Evolutionary conservation across 192 early-diverging fungal genomes (phyloP).

Genomic region (Oehlia diaphana): DNA sequence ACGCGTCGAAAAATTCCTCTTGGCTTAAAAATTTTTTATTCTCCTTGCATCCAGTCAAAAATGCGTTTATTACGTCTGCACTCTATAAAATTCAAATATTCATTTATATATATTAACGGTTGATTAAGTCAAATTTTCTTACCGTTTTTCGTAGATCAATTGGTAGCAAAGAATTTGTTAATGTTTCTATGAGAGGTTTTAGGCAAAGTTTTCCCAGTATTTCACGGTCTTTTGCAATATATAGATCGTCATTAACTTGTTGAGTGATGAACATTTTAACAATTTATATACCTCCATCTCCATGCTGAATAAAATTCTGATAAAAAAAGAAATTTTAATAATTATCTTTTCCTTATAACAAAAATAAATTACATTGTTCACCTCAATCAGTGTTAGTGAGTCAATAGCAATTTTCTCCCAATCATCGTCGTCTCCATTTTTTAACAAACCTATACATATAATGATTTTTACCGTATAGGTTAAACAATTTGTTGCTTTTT

Average conservation of each 20-base stretch:
- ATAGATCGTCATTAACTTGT: too few species aligned
- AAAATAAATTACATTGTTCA: background rate
- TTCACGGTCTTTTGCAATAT: background rate
- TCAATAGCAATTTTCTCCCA: slow-evolving; percentile 22
- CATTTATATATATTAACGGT: too few species aligned
- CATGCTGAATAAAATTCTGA: background rate
- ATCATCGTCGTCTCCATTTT: slow-evolving; percentile 3
- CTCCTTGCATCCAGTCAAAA: slow-evolving; percentile 28
- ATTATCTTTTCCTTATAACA: background rate
- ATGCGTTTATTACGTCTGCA: slow-evolving; percentile 11
- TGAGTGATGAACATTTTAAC: too few species aligned
- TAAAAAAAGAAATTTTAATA: background rate
- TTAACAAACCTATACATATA: background rate
- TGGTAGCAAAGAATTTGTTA: background rate
- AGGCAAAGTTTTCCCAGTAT: background rate
- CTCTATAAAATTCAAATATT: slow-evolving; percentile 2
- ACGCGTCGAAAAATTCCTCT: slow-evolving; percentile 10
- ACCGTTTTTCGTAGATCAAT: slow-evolving; percentile 9
- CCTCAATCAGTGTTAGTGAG: slow-evolving; percentile 10
- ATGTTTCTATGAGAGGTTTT: background rate
- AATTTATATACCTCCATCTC: background rate
- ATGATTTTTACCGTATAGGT: background rate
- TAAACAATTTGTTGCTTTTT: slow-evolving; percentile 3
- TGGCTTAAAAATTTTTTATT: slow-evolving; percentile 27
- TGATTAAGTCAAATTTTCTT: background rate